Evolutionary conservation across 176 grass and related monocot species (phyloP), one percentile per base, ranked within the genome.

Genomic region (Ananas comosus): DNA sequence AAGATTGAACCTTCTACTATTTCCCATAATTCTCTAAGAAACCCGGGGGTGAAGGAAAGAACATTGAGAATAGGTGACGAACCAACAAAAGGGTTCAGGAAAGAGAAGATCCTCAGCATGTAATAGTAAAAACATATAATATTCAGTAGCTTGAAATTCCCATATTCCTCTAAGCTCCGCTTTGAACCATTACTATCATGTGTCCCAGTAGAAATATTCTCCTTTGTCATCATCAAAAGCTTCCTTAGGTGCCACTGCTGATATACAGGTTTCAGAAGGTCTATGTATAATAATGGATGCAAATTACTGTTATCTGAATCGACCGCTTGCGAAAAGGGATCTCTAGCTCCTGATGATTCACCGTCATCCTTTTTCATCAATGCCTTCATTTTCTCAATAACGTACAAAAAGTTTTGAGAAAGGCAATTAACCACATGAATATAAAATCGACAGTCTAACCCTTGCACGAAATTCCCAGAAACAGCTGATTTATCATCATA

Each of bases 231-330:
- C 51, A 78, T 70, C 69, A 97, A 65, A 77, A 97, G 86, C 54
- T 96, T 92, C 64, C 86, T 92, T n/a, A 97, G 76, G 77, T 92
- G 89, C 89, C 93, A 97, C 69, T 97, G 89, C 77, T 92, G 89
- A 79, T 90, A 72, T 78, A 97, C 83, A 85, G 86, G 93, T 70
- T 85, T 89, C 80, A 97, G 82, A 92, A 97, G 86, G 42, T 90
- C 86, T 65, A 90, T 67, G 81, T 87, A 83, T 50, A 81, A 83
- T 50, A 81, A 78, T 61, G 83, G 69, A 74, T 25, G 79, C 73
- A 72, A 69, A 24, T 51, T 71, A 59, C 57, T 63, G 13, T 66
- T 48, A 79, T 64, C 68, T 48, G 70, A 81, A 63, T 86, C 74
- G 53, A 72, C 64, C 75, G 53, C 79, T 70, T 80, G 67, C 6